phyloP scores from a whole-genome alignment of 2,329 filamentous ascomycete genomes.

The Ceratocystiopsis minuta region DNA sequence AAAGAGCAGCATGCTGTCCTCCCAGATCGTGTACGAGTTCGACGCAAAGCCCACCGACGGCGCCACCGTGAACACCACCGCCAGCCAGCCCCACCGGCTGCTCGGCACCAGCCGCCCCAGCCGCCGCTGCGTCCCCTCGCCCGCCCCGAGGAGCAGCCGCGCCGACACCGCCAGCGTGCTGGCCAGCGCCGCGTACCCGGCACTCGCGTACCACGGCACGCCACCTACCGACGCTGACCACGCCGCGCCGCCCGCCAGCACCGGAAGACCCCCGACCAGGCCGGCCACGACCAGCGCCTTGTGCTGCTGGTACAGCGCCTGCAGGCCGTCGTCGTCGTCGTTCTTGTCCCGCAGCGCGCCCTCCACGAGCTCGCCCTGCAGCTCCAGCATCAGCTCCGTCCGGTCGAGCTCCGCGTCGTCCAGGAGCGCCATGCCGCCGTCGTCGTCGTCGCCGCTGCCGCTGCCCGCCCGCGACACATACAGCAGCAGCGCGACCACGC shows the following conservation, averaged over 20 bases:
- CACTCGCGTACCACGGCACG: constrained; percentile 22
- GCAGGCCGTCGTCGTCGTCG: constrained; percentile 37
- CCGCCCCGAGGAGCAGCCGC: constrained; percentile 23
- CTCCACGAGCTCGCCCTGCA: constrained; percentile 16
- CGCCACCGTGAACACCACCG: constrained; percentile 61
- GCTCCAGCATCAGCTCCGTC: constrained; percentile 38
- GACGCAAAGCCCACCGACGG: constrained; percentile 91
- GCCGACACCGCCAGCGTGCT: constrained; percentile 24
- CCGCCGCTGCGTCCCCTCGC: constrained; percentile 12
- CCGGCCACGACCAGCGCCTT: constrained; percentile 22
- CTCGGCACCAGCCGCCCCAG: constrained; percentile 42
- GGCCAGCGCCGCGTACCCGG: constrained; percentile 23
- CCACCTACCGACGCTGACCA: constrained; percentile 13
- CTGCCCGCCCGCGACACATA: constrained; percentile 48
- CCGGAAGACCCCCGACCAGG: constrained; percentile 16
- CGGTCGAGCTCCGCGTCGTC: constrained; percentile 41
- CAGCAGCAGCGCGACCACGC: constrained; percentile 50
- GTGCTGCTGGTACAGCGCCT: constrained; percentile 28
- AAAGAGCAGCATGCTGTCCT: constrained; percentile 85
- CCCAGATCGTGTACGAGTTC: constrained; percentile 98
- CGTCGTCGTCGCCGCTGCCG: constrained; percentile 17
- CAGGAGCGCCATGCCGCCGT: constrained; percentile 15
- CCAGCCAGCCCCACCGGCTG: constrained; percentile 80
- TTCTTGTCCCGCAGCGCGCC: constrained; percentile 22
- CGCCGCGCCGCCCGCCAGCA: background rate